phyloP scores from a whole-genome alignment of 768 basidiomycete species.

The Tulasnella sp. region DNA sequence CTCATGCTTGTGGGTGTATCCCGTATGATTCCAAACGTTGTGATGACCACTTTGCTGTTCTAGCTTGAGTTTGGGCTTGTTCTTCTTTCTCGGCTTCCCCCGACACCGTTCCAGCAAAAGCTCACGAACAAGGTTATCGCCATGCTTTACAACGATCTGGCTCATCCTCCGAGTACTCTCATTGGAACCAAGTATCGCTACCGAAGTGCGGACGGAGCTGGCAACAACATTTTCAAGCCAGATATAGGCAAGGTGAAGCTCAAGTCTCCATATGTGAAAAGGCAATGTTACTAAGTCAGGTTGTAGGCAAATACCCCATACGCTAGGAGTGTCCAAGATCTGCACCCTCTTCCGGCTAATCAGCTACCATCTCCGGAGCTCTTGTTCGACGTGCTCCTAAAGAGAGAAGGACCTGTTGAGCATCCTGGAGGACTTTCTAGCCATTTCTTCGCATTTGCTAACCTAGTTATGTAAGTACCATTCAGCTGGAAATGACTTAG shows the following conservation, averaged over 20 bases:
- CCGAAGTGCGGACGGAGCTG: conserved; percentile 47
- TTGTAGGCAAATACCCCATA: conserved; percentile 49
- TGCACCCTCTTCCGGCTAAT: conserved; percentile 29
- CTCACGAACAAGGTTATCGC: conserved; percentile 16
- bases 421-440: conserved; percentile 22
- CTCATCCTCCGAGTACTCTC: conserved; percentile 62
- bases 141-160: conserved; percentile 52
- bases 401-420: conserved; percentile 19
- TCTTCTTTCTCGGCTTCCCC: conserved; percentile 2
- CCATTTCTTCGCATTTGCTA: conserved; percentile 19
- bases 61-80: conserved; percentile 21
- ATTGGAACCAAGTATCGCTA: conserved; percentile 46
- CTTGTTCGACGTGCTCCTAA: conserved; percentile 31
- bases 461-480: neutral
- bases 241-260: conserved; percentile 33
- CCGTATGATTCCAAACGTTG: no score
- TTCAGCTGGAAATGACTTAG: neutral
- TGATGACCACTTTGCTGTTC: conserved; percentile 38
- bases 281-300: neutral
- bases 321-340: conserved; percentile 39
- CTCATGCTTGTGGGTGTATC: no score
- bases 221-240: conserved; percentile 43
- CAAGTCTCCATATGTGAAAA: neutral
- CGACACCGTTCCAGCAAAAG: conserved; percentile 21
- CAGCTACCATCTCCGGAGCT: conserved; percentile 38